Conservation (phyloP, 1,139 yeast genomes). For the Debaryomyces coudertii region DNA sequence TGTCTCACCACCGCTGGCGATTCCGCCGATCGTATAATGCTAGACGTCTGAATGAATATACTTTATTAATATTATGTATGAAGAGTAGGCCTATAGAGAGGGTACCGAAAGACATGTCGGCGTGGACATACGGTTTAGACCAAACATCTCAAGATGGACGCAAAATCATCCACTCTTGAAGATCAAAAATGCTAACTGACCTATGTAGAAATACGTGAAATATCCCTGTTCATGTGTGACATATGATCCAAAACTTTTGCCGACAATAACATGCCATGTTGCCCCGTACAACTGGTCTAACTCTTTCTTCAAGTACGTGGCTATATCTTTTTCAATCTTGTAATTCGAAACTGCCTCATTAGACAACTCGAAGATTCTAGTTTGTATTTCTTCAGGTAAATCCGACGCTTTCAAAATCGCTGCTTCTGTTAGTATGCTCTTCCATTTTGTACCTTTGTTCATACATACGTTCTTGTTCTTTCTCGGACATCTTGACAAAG, state of each 20-base stretch:
- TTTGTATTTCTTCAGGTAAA: slow-evolving; percentile 59
- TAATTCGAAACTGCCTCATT: slow-evolving; percentile 49
- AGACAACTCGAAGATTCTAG: slow-evolving; percentile 61
- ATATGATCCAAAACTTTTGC: slow-evolving; percentile 88
- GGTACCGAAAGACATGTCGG: background rate
- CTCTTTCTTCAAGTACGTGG: slow-evolving; percentile 79
- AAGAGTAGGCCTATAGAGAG: background rate
- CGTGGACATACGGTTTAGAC: background rate
- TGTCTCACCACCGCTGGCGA: background rate
- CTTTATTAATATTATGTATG: slow-evolving; percentile 3
- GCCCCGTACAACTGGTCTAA: slow-evolving; percentile 64
- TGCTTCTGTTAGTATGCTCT: slow-evolving; percentile 21
- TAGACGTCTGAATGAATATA: slow-evolving; percentile 3
- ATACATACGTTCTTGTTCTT: slow-evolving; percentile 11
- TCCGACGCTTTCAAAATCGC: slow-evolving; percentile 54
- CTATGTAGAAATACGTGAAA: slow-evolving; percentile 84
- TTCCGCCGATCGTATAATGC: background rate
- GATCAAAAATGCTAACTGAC: slow-evolving; percentile 74
- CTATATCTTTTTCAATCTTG: slow-evolving; percentile 70
- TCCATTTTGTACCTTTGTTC: background rate
- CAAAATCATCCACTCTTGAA: slow-evolving; percentile 65
- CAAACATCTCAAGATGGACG: background rate
- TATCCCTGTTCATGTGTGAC: slow-evolving; percentile 89
- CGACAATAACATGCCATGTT: slow-evolving; percentile 96
- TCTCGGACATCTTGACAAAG: slow-evolving; percentile 7